Base-by-base conservation (phyloP, 805 yeast genomes). In the Ogataea chonburiensis region DNA sequence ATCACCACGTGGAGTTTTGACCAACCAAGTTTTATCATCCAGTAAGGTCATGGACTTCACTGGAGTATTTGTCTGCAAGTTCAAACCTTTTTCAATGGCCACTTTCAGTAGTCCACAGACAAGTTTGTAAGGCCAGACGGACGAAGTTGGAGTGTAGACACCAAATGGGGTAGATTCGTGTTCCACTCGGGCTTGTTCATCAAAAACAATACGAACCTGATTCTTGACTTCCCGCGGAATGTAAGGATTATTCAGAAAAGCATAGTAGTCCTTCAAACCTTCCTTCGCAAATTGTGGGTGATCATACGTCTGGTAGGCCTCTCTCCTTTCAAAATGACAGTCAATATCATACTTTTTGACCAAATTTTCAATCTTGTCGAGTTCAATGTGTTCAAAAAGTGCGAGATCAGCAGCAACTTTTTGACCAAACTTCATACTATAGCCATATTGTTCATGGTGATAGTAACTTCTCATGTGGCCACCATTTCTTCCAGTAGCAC, bases 401-500 rank as follows among this genome's bases (percentile, higher is more conserved):
- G 55, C 61, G 10, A 60, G 50, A 28, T 60, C 58, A 3, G 68
- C 64, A n/a, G 64, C 68, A 12, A 53, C 45, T 26, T 53, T 33
- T 17, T 40, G 26, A 34, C 63, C 53, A 24, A 43, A 46, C 32
- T 42, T 34, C 12, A 27, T 16, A 9, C 35, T 37, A 31, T 35
- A 52, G 10, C 34, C 33, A 14, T 42, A 28, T 17, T 53, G 55
- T 11, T 32, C 38, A 28, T 45, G 43, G 32, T 55, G 50, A 21
- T 45, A 44, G 28, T 40, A 52, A 15, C 71, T 70, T 30, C 67
- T 64, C 31, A 71, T 45, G 45, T 70, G 75, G 1, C 75, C 75
- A 16, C 75, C 74, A 34, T 70, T 70, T 37, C 75, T 54, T 6
- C 73, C 75, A 2, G 73, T 66, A 7, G 75, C 75, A 13, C 55